phyloP scores from a whole-genome alignment of 2,329 filamentous ascomycete genomes.

The Colletotrichum orchidophilum region DNA sequence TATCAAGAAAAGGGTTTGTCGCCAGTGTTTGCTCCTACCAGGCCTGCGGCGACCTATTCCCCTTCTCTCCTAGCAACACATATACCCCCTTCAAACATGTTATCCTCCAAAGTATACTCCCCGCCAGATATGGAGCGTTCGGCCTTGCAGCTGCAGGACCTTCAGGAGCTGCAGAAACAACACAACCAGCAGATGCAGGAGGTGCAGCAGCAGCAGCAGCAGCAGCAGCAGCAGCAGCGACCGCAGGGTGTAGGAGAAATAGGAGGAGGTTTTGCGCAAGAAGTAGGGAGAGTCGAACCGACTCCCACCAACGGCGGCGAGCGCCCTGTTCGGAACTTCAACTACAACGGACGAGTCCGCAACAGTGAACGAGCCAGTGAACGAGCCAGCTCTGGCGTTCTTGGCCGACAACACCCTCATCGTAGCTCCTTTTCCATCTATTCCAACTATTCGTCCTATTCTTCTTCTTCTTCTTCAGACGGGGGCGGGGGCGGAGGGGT shows the following conservation, averaged over 20 bases:
- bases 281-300: background rate
- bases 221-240: background rate
- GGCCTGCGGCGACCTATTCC: background rate
- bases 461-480: conserved; percentile 8
- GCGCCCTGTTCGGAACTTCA: conserved; percentile 27
- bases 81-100: background rate
- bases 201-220: background rate
- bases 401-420: conserved; percentile 11
- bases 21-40: background rate
- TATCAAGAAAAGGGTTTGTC: background rate
- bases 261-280: background rate
- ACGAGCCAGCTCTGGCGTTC: conserved; percentile 15
- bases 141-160: conserved; percentile 21
- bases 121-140: conserved; percentile 8
- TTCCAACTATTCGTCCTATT: conserved; percentile 22
- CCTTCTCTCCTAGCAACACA: background rate
- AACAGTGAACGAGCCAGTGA: conserved; percentile 18
- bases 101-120: background rate
- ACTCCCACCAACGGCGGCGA: conserved; percentile 11
- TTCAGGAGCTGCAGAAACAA: conserved; percentile 16
- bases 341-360: conserved; percentile 32
- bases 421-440: conserved; percentile 15
- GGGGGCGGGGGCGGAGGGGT: background rate
- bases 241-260: background rate
- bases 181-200: conserved; percentile 6